Conservation (phyloP, 768 basidiomycete genomes). For the Butyriboletus loyo region DNA sequence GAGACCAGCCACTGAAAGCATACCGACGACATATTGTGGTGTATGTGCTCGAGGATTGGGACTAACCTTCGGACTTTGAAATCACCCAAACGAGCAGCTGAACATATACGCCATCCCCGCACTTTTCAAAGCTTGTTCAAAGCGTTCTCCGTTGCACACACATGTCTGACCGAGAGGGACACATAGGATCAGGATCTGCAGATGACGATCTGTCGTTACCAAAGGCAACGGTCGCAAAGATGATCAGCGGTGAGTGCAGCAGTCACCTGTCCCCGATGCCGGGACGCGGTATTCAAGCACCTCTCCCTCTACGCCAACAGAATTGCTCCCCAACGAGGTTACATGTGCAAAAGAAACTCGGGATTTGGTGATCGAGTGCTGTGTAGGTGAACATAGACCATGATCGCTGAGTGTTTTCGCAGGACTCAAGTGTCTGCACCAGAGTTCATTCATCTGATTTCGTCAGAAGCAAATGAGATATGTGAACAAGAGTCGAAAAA, state of each 20-base stretch:
- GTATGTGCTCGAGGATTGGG: not conserved
- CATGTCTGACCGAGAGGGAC: slow-evolving; percentile 93
- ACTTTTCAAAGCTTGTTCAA: not conserved
- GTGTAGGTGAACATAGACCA: slow-evolving; percentile 81
- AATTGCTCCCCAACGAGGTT: slow-evolving; percentile 84
- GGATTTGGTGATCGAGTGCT: slow-evolving; percentile 96
- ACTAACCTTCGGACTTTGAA: slow-evolving; percentile 39
- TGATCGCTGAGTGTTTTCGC: slow-evolving; percentile 3
- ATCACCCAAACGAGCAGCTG: slow-evolving; percentile 19
- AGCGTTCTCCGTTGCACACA: slow-evolving; percentile 13
- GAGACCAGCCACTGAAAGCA: not conserved
- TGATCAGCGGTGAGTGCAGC: slow-evolving; percentile 72
- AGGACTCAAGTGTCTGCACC: slow-evolving; percentile 16
- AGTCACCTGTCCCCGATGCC: slow-evolving; percentile 2
- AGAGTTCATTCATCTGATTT: slow-evolving; percentile 99
- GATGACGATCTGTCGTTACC: slow-evolving; percentile 95
- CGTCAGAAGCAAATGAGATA: slow-evolving; percentile 96
- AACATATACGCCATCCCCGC: not conserved
- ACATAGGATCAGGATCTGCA: slow-evolving; percentile 55
- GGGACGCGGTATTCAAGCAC: slow-evolving; percentile 6
- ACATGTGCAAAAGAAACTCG: slow-evolving; percentile 94
- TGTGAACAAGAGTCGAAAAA: slow-evolving; percentile 99
- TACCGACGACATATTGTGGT: slow-evolving; percentile 22
- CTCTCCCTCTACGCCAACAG: slow-evolving; percentile 40
- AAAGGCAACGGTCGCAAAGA: slow-evolving; percentile 96